Conservation (phyloP, 1,139 yeast species). For the Kluyveromyces sp. region DNA sequence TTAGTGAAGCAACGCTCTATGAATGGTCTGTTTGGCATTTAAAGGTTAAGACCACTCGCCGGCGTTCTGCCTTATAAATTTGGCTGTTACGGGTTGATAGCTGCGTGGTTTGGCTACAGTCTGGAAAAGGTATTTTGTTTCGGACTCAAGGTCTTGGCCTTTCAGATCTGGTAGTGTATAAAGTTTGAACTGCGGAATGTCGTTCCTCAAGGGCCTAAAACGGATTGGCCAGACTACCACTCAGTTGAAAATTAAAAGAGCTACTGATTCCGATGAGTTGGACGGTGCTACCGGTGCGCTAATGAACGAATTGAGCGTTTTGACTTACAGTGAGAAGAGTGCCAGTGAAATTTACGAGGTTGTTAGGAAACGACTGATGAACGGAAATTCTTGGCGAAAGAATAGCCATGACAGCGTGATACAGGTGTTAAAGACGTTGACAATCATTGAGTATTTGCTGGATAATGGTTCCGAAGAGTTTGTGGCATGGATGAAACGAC, state of each 20-base stretch:
- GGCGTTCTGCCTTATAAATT: no score
- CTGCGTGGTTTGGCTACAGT: no score
- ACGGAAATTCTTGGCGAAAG: slow-evolving; percentile 18
- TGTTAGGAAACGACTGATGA: slow-evolving; percentile 21
- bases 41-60: no score
- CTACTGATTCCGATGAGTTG: slow-evolving; percentile 29
- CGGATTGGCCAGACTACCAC: slow-evolving; percentile 27
- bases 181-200: slow-evolving; percentile 16
- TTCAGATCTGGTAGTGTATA: not conserved
- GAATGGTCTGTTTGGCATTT: no score
- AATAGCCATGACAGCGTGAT: slow-evolving; percentile 25
- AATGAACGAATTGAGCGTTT: slow-evolving; percentile 31
- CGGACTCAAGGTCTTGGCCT: no score
- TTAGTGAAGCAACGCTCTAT: no score
- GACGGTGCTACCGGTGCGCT: slow-evolving; percentile 29
- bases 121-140: no score
- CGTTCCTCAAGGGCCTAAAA: slow-evolving; percentile 26
- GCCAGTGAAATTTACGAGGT: slow-evolving; percentile 27
- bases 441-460: slow-evolving; percentile 25
- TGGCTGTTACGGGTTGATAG: no score
- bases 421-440: slow-evolving; percentile 27
- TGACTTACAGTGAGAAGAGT: slow-evolving; percentile 30
- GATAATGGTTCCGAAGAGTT: slow-evolving; percentile 31
- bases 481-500: slow-evolving; percentile 25
- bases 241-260: slow-evolving; percentile 26